Percentiles rank a stretch among this genome's conserved stretches.
These are phyloP conservation scores for Pseudopyrenochaeta lycopersici DNA, from an alignment of 2,329 filamentous ascomycete genomes.

Conservation along the genomic window DNA sequence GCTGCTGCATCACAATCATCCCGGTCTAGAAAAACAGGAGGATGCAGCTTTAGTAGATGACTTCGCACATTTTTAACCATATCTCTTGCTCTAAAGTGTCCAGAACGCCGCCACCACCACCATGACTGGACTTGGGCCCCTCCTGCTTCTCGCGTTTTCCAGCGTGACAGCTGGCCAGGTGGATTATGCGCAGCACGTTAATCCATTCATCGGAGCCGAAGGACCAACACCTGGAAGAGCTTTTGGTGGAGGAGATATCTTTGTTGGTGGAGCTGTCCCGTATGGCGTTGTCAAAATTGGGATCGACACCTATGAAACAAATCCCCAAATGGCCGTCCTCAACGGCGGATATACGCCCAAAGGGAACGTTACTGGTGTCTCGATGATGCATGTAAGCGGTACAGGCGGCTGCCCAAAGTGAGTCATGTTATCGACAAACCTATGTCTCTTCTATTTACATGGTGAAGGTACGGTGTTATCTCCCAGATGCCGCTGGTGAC, in stretches of 20 bases:
- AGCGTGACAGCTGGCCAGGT: constrained; percentile 21
- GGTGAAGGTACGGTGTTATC: constrained; percentile 48
- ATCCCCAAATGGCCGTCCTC: constrained; percentile 45
- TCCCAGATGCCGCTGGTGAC: constrained; percentile 53
- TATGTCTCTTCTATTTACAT: too few relatives aligned
- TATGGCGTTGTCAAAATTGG: constrained; percentile 54
- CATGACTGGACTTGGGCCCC: too few relatives aligned
- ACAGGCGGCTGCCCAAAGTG: constrained; percentile 45
- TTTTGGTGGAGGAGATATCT: constrained; percentile 52
- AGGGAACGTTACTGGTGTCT: constrained; percentile 51
- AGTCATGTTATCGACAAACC: too few relatives aligned
- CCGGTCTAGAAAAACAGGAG: too few relatives aligned
- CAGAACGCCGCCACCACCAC: too few relatives aligned
- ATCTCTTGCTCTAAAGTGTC: too few relatives aligned
- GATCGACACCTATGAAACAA: constrained; percentile 50
- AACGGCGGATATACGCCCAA: constrained; percentile 54
- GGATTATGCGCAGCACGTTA: constrained; percentile 51
- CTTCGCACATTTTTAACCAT: too few relatives aligned
- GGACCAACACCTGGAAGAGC: constrained; percentile 53
- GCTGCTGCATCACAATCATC: too few relatives aligned
- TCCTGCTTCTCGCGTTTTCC: too few relatives aligned
- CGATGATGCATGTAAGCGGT: constrained; percentile 51
- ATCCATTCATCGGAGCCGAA: constrained; percentile 59
- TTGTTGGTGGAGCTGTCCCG: constrained; percentile 49
- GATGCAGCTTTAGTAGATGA: too few relatives aligned